Base-by-base conservation (phyloP, 805 yeast genomes). In the Spencermartinsiella europaea region DNA sequence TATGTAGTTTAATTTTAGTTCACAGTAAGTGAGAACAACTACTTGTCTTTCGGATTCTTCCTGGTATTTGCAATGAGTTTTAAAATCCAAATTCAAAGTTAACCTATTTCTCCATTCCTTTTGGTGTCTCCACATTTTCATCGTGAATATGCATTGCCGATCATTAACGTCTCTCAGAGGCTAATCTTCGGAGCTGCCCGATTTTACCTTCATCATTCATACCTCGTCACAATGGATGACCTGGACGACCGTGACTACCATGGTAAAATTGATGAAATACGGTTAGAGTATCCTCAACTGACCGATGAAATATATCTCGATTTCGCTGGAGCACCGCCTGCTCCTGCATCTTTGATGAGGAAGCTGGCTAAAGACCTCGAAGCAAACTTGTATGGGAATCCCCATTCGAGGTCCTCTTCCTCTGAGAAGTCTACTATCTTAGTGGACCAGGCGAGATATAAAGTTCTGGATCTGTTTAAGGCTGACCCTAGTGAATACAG, bases 281-380 rank as follows among this genome's bases (percentile, higher is more conserved):
- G 46, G 15, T 12, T 5, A 34, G 38, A 37, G 8, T 40, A 43
- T 16, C 37, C 31, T 12, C 31, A 25, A 12, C 12, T 25, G 36
- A 52, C 48, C 5, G 45, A 45, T 12, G 56, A 61, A 3, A 49
- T 51, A 0, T 73, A 72, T 44, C 55, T 73, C 21, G 77, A 73
- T 46, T 70, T 71, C 54, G 76, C 77, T 1, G 77, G 75, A 1
- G 60, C 69, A 42, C 68, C 75, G 1, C 44, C 69, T 2, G 63
- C 64, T 34, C 59, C 71, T 2, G 55, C 56, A 22, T 45, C 63
- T 0, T 48, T 69, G 4, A 48, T 71, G 3, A 51, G 57, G 21
- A 48, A 46, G 4, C 46, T 60, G 8, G 55, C 64, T 5, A 52
- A 57, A 37, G 39, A 34, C 4, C 46, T 73, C 31, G 39, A 59